Percentiles rank a stretch among this genome's conserved stretches.
Evolutionary conservation across 305 asterid genomes (phyloP).

Genomic region (Fraxinus nigra): DNA sequence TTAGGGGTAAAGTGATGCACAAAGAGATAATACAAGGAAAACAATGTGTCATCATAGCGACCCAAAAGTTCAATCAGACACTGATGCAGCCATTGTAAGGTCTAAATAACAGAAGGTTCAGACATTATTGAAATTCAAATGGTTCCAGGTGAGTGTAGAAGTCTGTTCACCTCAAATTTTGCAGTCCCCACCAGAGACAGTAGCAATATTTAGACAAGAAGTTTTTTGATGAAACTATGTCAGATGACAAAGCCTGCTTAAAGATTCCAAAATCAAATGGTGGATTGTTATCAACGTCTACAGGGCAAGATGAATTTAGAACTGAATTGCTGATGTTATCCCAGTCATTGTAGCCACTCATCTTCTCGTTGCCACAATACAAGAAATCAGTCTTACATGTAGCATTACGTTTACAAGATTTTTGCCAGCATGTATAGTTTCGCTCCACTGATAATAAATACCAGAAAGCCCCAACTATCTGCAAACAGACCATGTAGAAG

Average conservation of each 20-base stretch:
- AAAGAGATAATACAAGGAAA: not conserved
- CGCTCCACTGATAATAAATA: slow-evolving; percentile 94
- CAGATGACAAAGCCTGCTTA: slow-evolving; percentile 79
- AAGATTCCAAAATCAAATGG: slow-evolving; percentile 98
- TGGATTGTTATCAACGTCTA: slow-evolving; percentile 43
- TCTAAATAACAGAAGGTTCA: slow-evolving; percentile 5
- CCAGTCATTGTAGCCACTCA: slow-evolving; percentile 58
- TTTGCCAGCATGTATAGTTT: slow-evolving; percentile 91
- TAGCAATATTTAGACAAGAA: slow-evolving; percentile 82
- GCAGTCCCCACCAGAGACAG: slow-evolving; percentile 99
- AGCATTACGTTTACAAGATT: slow-evolving; percentile 54
- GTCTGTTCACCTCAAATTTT: slow-evolving; percentile 76
- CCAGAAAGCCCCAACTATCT: slow-evolving; percentile 99
- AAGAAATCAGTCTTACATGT: slow-evolving; percentile 57
- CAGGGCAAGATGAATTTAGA: slow-evolving; percentile 64
- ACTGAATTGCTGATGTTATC: slow-evolving; percentile 48
- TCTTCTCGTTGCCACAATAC: slow-evolving; percentile 78
- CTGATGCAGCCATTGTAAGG: not conserved
- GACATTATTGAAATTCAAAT: not conserved
- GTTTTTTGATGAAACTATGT: slow-evolving; percentile 62
- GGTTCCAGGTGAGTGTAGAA: slow-evolving; percentile 8
- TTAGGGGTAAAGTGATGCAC: not conserved
- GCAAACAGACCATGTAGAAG: slow-evolving; percentile 32
- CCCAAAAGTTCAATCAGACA: not conserved
- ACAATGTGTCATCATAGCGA: not conserved